Conservation (phyloP, 2,329 filamentous ascomycete species). For the Fusarium sp. region DNA sequence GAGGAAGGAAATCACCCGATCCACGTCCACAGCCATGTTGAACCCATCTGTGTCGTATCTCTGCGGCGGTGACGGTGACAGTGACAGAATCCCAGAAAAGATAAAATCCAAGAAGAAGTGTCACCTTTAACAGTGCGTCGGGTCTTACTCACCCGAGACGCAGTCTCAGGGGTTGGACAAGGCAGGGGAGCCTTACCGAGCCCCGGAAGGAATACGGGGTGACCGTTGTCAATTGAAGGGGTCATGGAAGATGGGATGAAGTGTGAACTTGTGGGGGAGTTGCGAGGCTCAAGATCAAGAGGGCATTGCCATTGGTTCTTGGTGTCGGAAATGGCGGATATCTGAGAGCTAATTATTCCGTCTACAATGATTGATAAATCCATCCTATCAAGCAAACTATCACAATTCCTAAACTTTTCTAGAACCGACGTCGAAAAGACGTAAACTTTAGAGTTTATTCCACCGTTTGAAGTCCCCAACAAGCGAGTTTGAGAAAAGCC, state of each 20-base stretch:
- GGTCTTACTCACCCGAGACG: not conserved
- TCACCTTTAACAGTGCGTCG: not conserved
- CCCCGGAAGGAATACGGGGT: not conserved
- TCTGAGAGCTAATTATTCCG: not conserved
- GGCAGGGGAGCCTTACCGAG: not conserved
- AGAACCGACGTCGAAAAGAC: not conserved
- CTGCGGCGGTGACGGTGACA: not conserved
- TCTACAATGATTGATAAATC: not conserved
- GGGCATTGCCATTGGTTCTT: not conserved
- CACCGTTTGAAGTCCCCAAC: conserved; percentile 11
- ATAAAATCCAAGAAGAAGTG: not conserved
- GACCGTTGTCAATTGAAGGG: not conserved
- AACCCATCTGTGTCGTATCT: not conserved
- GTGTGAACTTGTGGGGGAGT: not conserved
- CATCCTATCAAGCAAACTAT: not conserved
- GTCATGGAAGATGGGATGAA: not conserved
- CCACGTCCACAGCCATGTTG: conserved; percentile 28
- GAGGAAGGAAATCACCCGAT: conserved; percentile 35
- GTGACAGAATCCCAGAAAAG: not conserved
- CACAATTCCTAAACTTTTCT: not conserved
- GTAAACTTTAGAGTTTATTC: conserved; percentile 28
- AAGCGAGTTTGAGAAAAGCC: conserved; percentile 31
- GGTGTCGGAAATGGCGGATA: not conserved
- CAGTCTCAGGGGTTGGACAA: not conserved
- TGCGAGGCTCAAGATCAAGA: not conserved